Percentiles rank a stretch among this genome's conserved stretches.
These are phyloP conservation scores for Angomonas ambiguus DNA, from an alignment of 208 protist genomes.

Conservation along the genomic window DNA sequence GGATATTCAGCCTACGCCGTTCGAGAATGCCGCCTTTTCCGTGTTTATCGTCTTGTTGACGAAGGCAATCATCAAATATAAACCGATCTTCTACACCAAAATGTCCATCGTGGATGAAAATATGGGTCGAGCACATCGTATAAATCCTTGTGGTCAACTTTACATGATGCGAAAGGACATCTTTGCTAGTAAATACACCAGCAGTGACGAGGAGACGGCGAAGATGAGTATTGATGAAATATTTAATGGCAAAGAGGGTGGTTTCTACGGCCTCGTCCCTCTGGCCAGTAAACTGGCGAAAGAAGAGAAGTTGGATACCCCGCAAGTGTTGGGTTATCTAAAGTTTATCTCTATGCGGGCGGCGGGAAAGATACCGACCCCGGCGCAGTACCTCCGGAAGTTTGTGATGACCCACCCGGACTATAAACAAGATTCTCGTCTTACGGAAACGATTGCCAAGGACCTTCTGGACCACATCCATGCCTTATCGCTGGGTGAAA, in stretches of 20 bases:
- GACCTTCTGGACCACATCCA: conserved; percentile 82
- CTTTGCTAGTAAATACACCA: conserved; percentile 37
- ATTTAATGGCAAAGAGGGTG: conserved; percentile 89
- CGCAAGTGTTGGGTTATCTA: conserved; percentile 84
- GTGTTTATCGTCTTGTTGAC: conserved; percentile 95
- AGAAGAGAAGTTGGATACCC: conserved; percentile 50
- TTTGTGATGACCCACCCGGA: conserved; percentile 92
- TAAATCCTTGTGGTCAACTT: conserved; percentile 80
- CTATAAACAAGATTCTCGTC: conserved; percentile 95
- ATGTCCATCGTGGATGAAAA: conserved; percentile 97
- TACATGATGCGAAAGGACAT: conserved; percentile 96
- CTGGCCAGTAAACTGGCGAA: conserved; percentile 88
- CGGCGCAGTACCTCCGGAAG: conserved; percentile 91
- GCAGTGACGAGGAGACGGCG: conserved; percentile 47
- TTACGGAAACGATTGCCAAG: conserved; percentile 86
- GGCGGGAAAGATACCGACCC: conserved; percentile 89
- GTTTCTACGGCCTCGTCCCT: conserved; percentile 93
- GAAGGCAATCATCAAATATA: conserved; percentile 93
- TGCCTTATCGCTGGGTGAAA: conserved; percentile 36
- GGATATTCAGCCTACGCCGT: conserved; percentile 96
- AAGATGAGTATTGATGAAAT: conserved; percentile 94
- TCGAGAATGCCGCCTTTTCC: conserved; percentile 98
- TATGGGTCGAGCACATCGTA: conserved; percentile 91
- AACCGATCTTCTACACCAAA: conserved; percentile 95
- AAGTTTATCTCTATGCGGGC: conserved; percentile 92